Conservation (phyloP, 1,139 yeast species). For the Hanseniaspora sp. region DNA sequence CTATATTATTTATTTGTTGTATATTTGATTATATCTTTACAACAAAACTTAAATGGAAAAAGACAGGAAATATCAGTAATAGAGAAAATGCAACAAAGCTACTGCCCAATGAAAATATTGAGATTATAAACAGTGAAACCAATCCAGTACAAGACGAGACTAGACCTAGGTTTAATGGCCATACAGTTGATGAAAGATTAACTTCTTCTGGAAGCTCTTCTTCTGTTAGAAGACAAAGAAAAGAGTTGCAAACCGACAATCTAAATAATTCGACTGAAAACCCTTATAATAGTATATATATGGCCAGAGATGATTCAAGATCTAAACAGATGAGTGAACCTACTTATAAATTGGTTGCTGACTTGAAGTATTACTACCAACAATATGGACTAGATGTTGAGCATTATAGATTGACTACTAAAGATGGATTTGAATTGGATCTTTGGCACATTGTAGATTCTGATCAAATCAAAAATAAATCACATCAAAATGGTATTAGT, state of each 20-base stretch:
- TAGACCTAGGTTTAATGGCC: background rate
- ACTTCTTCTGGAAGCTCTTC: slow-evolving; percentile 12
- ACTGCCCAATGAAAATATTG: slow-evolving; percentile 7
- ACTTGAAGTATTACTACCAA: slow-evolving; percentile 54
- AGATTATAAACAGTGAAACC: background rate
- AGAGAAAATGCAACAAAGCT: slow-evolving; percentile 14
- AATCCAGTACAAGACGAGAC: background rate
- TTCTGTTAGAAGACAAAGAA: background rate
- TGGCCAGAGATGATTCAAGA: background rate
- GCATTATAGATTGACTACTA: slow-evolving; percentile 51
- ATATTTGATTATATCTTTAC: slow-evolving; percentile 9
- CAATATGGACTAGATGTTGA: slow-evolving; percentile 50
- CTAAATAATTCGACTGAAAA: slow-evolving; percentile 5
- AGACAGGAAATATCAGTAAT: slow-evolving; percentile 1
- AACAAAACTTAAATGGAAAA: slow-evolving; percentile 9
- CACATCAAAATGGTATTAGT: slow-evolving; percentile 17
- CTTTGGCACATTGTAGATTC: slow-evolving; percentile 55
- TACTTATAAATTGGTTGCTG: slow-evolving; percentile 32
- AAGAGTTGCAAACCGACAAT: background rate
- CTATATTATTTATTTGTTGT: slow-evolving; percentile 9
- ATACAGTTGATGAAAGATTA: background rate
- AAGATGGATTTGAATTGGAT: slow-evolving; percentile 65
- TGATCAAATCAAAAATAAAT: slow-evolving; percentile 28
- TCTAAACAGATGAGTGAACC: slow-evolving; percentile 13
- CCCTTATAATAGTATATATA: slow-evolving; percentile 9